These are phyloP conservation scores for Blastomyces emzantsi DNA, from an alignment of 2,329 filamentous ascomycete species.

Conservation along the genomic window DNA sequence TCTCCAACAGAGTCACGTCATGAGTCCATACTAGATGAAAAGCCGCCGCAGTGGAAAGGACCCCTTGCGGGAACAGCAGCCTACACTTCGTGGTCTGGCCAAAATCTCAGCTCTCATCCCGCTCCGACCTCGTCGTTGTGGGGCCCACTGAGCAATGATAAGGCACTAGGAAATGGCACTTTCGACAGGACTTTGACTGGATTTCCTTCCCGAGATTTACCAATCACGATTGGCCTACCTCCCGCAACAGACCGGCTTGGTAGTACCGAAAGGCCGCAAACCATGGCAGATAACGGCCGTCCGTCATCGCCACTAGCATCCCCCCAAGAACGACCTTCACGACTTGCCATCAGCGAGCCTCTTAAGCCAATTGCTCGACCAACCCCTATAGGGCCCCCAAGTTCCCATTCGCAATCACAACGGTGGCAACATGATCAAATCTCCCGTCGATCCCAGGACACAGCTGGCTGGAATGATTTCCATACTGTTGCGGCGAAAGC, in stretches of 20 bases:
- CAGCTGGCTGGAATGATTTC: constrained; percentile 39
- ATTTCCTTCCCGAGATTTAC: constrained; percentile 38
- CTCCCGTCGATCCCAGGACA: constrained; percentile 21
- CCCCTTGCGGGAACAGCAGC: constrained; percentile 30
- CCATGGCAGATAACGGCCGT: constrained; percentile 26
- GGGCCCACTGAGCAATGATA: constrained; percentile 48
- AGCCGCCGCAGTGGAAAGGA: constrained; percentile 30
- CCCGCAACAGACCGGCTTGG: constrained; percentile 16
- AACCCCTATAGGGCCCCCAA: constrained; percentile 40
- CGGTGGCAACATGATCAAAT: constrained; percentile 26
- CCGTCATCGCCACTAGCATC: constrained; percentile 31
- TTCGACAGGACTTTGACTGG: constrained; percentile 48
- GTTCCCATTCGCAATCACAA: constrained; percentile 23
- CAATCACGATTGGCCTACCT: constrained; percentile 29
- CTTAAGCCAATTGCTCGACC: constrained; percentile 36
- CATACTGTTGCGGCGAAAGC: constrained; percentile 31
- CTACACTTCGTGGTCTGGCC: constrained; percentile 31
- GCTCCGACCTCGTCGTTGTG: constrained; percentile 45
- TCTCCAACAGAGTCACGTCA: constrained; percentile 18
- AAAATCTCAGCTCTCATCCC: constrained; percentile 28
- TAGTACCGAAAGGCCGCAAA: constrained; percentile 19
- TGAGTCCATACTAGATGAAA: constrained; percentile 26
- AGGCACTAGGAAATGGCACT: constrained; percentile 54
- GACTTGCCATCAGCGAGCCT: constrained; percentile 30
- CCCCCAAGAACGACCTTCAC: constrained; percentile 31